Conservation (phyloP, 2,329 filamentous ascomycete species). For the Rhinocladiella similis region DNA sequence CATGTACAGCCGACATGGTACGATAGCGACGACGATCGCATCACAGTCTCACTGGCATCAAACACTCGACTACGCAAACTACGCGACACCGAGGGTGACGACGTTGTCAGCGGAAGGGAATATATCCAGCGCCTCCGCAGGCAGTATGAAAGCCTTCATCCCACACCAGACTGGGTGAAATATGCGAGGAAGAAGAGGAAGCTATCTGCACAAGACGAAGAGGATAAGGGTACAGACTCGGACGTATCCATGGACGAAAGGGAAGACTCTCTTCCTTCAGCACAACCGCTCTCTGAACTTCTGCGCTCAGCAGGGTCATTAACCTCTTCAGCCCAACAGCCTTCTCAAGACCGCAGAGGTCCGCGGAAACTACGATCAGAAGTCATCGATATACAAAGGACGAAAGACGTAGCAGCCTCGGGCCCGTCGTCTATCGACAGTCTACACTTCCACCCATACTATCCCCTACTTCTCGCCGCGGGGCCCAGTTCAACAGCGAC, state of each 20-base stretch:
- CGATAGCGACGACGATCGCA: conserved; percentile 91
- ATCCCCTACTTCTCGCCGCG: conserved; percentile 79
- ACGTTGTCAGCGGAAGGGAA: conserved; percentile 81
- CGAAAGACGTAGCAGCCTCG: conserved; percentile 75
- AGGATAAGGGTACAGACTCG: conserved; percentile 51
- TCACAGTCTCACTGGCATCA: conserved; percentile 78
- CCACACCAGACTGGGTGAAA: conserved; percentile 60
- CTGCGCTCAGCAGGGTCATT: conserved; percentile 73
- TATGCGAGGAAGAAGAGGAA: conserved; percentile 31
- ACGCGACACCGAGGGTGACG: conserved; percentile 76
- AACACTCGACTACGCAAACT: conserved; percentile 79
- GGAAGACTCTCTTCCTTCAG: conserved; percentile 60
- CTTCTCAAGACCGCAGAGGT: conserved; percentile 50
- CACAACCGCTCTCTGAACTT: conserved; percentile 75
- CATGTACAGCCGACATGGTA: conserved; percentile 68
- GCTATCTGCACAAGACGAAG: conserved; percentile 39
- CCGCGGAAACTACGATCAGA: conserved; percentile 75
- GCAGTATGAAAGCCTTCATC: conserved; percentile 68
- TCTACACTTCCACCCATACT: conserved; percentile 84
- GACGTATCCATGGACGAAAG: conserved; percentile 47
- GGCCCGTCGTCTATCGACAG: conserved; percentile 70
- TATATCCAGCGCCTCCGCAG: conserved; percentile 78
- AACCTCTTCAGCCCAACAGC: conserved; percentile 51
- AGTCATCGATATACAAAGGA: conserved; percentile 84
- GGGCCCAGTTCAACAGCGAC: conserved; percentile 82